Base-by-base conservation (phyloP, 257 asterid species). In the Gentiana macrophylla region DNA sequence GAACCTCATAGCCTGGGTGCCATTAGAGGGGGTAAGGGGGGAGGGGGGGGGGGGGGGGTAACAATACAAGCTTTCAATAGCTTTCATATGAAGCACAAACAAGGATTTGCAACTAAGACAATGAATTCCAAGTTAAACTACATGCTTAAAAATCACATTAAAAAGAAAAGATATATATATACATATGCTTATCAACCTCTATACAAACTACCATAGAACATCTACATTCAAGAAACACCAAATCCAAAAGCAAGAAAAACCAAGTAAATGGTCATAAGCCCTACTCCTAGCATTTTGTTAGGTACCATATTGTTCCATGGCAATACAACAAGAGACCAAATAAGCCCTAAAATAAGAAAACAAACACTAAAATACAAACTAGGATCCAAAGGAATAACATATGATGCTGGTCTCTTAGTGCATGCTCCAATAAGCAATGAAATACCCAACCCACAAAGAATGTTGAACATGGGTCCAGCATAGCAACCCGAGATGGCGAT, bases 381-480 rank as follows among this genome's bases (percentile, higher is more conserved):
- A 41, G 50, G 11, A 52, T 88, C 97, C 62, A 62, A 57, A 1
- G 97, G 95, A 6, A 84, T 61, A 1, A 36, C 4, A 48, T 82
- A 84, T 0, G 84, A n/a, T 1, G 60, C 58, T 0, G 95, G 86
- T 37, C 68, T 84, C 2, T 37, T 15, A 5, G 76, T 67, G 82
- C 70, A 88, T 33, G 97, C 86, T 55, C 89, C 90, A 24, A 84
- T 49, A 60, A 82, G 76, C 75, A 88, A 52, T 6, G 97, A 84
- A 44, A 82, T 33, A 2, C 97, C 97, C 64, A 88, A 67, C 51
- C 97, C 97, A 4, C 63, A 75, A 36, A 88, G 74, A 3, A 79
- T 79, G 69, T 84, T 88, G 79, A 88, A 88, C 97, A 88, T 84
- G 0, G 95, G 95, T 43, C 97, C 97, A 0, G 94, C 97, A 52